phyloP scores from a whole-genome alignment of 805 yeast species.

The Ogataea ganodermae region DNA sequence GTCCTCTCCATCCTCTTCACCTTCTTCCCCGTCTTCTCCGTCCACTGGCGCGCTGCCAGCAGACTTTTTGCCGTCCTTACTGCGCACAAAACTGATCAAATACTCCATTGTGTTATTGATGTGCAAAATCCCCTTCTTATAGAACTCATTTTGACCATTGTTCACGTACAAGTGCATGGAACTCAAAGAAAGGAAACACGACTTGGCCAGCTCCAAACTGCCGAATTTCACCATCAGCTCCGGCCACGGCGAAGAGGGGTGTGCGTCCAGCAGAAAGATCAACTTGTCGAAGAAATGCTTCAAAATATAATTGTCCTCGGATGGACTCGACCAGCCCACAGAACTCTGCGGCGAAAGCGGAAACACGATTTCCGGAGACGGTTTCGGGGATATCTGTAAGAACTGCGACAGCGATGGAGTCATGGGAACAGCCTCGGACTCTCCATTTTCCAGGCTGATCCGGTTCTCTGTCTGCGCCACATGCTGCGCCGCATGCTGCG shows the following conservation, averaged over 20 bases:
- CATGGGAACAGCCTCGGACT: not conserved
- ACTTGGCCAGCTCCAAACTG: slow-evolving; percentile 57
- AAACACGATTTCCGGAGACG: slow-evolving; percentile 3
- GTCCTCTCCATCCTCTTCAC: slow-evolving; percentile 16
- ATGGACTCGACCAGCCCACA: slow-evolving; percentile 28
- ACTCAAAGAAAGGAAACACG: slow-evolving; percentile 57
- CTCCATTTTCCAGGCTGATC: not conserved
- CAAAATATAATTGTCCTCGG: slow-evolving; percentile 56
- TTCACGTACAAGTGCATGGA: slow-evolving; percentile 61
- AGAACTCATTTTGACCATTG: slow-evolving; percentile 53
- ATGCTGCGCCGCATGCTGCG: not conserved
- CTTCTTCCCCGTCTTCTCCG: slow-evolving; percentile 12
- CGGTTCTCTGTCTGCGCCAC: too few relatives aligned
- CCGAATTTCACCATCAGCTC: slow-evolving; percentile 57
- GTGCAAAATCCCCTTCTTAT: slow-evolving; percentile 53
- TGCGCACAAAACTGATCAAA: slow-evolving; percentile 45
- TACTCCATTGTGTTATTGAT: slow-evolving; percentile 59
- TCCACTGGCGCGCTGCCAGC: slow-evolving; percentile 1
- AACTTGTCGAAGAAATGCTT: slow-evolving; percentile 57
- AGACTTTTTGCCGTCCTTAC: slow-evolving; percentile 19
- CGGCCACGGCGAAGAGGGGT: slow-evolving; percentile 64
- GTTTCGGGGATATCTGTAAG: not conserved
- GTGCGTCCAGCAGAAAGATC: slow-evolving; percentile 56
- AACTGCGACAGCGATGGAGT: not conserved
- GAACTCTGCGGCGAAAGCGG: slow-evolving; percentile 11